Conservation (phyloP, 805 yeast genomes). For the Schizosaccharomyces octosporus region DNA sequence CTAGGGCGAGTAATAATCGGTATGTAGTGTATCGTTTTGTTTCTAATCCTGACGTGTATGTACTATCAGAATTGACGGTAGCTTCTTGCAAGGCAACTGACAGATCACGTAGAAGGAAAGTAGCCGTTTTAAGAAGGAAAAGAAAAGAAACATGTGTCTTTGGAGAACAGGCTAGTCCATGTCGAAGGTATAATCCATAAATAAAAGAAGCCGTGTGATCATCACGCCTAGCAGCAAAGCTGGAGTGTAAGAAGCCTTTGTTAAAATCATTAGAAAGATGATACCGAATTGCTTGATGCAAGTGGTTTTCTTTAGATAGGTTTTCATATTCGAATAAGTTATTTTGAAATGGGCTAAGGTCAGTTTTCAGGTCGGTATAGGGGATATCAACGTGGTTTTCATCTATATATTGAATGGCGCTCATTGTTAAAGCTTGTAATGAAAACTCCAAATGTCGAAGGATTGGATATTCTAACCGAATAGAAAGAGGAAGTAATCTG, state of each 20-base stretch:
- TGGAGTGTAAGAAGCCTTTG: not conserved
- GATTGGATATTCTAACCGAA: not conserved
- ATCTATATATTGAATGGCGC: not conserved
- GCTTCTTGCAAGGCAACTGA: not conserved
- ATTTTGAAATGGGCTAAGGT: not conserved
- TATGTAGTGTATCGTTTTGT: not conserved
- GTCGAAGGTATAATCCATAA: not conserved
- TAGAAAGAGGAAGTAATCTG: not conserved
- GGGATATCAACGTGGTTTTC: not conserved
- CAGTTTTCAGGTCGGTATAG: not conserved
- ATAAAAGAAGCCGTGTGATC: not conserved
- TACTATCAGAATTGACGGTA: not conserved
- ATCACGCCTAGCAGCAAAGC: not conserved
- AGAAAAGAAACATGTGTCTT: not conserved
- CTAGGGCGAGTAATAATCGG: not conserved
- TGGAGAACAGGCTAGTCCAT: not conserved
- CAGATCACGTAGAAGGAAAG: not conserved
- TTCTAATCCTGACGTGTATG: not conserved
- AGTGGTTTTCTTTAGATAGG: not conserved
- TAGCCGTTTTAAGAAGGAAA: not conserved
- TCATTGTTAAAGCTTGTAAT: not conserved
- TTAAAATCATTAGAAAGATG: not conserved
- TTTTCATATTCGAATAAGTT: not conserved
- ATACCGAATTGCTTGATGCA: not conserved
- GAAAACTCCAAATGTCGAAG: not conserved